A percentile compares a stretch with the other conserved stretches of the same genome.
These are phyloP conservation scores for Primulina eburnea DNA, from an alignment of 257 asterid genomes.

Conservation along the genomic window DNA sequence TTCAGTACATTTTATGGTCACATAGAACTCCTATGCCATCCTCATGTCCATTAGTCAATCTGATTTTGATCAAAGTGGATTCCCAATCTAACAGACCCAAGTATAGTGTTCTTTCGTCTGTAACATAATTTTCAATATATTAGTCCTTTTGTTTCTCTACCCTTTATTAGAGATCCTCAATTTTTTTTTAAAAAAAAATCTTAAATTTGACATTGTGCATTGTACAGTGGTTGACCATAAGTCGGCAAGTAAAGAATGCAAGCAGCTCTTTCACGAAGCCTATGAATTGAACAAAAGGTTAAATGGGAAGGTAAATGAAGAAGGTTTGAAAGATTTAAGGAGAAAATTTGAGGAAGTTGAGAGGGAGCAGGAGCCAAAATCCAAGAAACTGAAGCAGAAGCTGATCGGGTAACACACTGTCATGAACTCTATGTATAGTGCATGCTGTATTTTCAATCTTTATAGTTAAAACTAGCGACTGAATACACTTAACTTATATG, in stretches of 20 bases:
- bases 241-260: slow-evolving; percentile 82
- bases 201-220: neutral
- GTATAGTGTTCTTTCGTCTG: neutral
- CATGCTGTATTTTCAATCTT: too few species aligned
- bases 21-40: neutral
- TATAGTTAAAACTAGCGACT: too few species aligned
- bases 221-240: slow-evolving; percentile 70
- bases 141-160: too few species aligned
- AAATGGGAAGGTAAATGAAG: slow-evolving; percentile 64
- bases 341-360: slow-evolving; percentile 46
- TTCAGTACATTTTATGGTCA: neutral
- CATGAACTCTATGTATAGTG: neutral
- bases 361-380: slow-evolving; percentile 29
- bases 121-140: too few species aligned
- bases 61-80: too few species aligned
- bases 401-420: slow-evolving; percentile 24
- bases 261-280: slow-evolving; percentile 64
- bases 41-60: neutral
- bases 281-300: slow-evolving; percentile 70
- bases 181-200: neutral
- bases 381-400: slow-evolving; percentile 65
- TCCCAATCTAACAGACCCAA: neutral
- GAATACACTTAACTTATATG: too few species aligned
- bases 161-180: neutral
- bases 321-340: slow-evolving; percentile 50